These are phyloP conservation scores for Diutina catenulata DNA, from an alignment of 1,139 yeast genomes.

Conservation along the genomic window DNA sequence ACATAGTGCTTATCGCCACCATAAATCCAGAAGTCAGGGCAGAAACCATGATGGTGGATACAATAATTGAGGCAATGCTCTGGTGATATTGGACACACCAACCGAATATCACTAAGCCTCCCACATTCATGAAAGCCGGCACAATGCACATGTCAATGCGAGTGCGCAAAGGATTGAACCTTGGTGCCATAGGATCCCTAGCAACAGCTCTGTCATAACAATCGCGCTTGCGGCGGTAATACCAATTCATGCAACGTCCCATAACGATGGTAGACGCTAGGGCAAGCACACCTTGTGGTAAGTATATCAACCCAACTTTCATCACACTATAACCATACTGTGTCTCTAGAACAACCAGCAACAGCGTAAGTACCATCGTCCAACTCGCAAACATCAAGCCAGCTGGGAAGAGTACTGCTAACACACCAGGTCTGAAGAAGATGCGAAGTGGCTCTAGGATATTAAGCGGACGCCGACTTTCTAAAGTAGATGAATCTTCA, in stretches of 20 bases:
- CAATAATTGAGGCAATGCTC: constrained; percentile 42
- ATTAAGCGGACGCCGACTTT: constrained; percentile 13
- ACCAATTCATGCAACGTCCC: constrained; percentile 19
- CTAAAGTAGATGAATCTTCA: constrained; percentile 18
- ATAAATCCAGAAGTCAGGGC: constrained; percentile 39
- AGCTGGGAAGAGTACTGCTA: constrained; percentile 18
- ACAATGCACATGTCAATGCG: constrained; percentile 18
- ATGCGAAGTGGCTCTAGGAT: constrained; percentile 21
- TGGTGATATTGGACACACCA: constrained; percentile 50
- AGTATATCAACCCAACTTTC: constrained; percentile 26
- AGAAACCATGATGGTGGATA: constrained; percentile 44
- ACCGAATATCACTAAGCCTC: constrained; percentile 44
- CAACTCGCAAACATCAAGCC: constrained; percentile 27
- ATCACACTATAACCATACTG: constrained; percentile 22
- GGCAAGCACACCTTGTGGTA: constrained; percentile 27
- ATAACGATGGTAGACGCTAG: constrained; percentile 19
- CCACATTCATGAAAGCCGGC: constrained; percentile 20
- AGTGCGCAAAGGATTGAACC: constrained; percentile 18
- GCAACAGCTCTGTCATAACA: constrained; percentile 10
- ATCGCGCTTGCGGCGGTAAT: constrained; percentile 15
- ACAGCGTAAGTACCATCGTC: constrained; percentile 25
- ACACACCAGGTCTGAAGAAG: constrained; percentile 14
- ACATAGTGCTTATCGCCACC: constrained; percentile 38
- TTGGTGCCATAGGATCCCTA: constrained; percentile 11
- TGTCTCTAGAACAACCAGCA: constrained; percentile 20